Evolutionary conservation across 768 basidiomycete species (phyloP), one percentile per base, ranked within the genome.

Genomic region (Trametes punicea): DNA sequence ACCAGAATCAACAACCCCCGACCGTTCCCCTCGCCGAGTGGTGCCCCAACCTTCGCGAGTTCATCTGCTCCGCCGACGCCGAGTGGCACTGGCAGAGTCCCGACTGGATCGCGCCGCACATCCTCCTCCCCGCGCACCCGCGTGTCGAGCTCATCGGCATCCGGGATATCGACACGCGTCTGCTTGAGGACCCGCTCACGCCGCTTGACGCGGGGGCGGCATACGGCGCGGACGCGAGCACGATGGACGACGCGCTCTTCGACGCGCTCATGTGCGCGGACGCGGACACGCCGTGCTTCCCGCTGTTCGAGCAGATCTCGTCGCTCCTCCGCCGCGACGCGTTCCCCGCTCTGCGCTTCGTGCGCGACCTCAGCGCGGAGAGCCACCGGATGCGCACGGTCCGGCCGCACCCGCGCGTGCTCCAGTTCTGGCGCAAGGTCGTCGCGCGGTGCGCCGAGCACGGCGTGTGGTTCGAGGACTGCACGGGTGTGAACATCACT

Each of bases 11-110:
- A 25, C 48, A 49, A 25, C 55, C 51, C 23, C 57, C 67, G 29
- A 60, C 64, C 34, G 73, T 83, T 16, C 80, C 80, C 4, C 74
- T 89, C 6, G 82, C 81, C n/a, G 74, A 74, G 16, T 86, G 83
- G 82, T 87, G 85, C 60, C 88, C 88, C 0, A 82, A 84, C 60
- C 73, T 90, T 33, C 72, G 71, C 30, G 78, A 87, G 63, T 85
- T 90, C 67, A 84, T 90, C 46, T 88, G 86, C 65, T 81, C 78
- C 40, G 87, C 88, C 1, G 86, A 89, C 57, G 87, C 87, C 0
- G 87, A 87, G 63, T 90, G 88, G 88, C 85, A 88, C 59, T 89
- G 88, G 88, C 77, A 82, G 62, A 77, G 74, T 48, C 88, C 88
- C 0, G 87, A 90, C 65, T 89, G 87, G 88, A 88, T 89, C 63